Evolutionary conservation across 2,329 filamentous ascomycete species (phyloP), one percentile per base, ranked within the genome.

Genomic region (Arachnopeziza araneosa): DNA sequence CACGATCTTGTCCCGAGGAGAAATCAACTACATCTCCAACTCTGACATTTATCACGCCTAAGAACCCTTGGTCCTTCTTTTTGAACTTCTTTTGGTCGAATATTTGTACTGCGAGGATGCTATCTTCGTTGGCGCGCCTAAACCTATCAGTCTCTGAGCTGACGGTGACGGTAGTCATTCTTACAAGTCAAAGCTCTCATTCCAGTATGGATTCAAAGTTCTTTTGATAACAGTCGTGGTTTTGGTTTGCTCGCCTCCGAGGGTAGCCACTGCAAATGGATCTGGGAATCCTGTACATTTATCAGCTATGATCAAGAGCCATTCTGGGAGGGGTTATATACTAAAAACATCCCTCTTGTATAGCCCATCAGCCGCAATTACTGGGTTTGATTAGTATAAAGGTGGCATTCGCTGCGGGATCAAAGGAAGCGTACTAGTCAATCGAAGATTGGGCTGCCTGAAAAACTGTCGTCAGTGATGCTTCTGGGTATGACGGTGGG

Each of bases 51-150:
- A 99, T 97, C 58, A 99, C 95, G 60, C 95, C 95, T 7, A 99
- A 82, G 73, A 99, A 99, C 9, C 95, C 95, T 75, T 99, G 95
- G 70, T 99, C 95, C 91, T 98, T 99, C 85, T 99, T 99, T 83
- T 99, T 99, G 80, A 99, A 99, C 79, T 99, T 99, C 81, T 97
- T 97, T 78, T 99, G 95, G 76, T 99, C 95, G 74, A 99, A 99
- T 58, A 99, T 96, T 74, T 99, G 95, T 53, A 99, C 93, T 8
- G 95, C 95, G 54, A 99, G 82, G 71, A 99, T 97, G 75, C 93
- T 96, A 71, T 96, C 93, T 74, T 99, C 95, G 63, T 88, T 95
- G 62, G 91, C 93, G 74, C 84, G 85, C 80, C 95, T 98, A 73
- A 60, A 69, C 4, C 36, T 44, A 57, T 55, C 32, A 57, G 60